Base-by-base conservation (phyloP, 2,329 filamentous ascomycete genomes). In the Aspergillus pseudoterreus region DNA sequence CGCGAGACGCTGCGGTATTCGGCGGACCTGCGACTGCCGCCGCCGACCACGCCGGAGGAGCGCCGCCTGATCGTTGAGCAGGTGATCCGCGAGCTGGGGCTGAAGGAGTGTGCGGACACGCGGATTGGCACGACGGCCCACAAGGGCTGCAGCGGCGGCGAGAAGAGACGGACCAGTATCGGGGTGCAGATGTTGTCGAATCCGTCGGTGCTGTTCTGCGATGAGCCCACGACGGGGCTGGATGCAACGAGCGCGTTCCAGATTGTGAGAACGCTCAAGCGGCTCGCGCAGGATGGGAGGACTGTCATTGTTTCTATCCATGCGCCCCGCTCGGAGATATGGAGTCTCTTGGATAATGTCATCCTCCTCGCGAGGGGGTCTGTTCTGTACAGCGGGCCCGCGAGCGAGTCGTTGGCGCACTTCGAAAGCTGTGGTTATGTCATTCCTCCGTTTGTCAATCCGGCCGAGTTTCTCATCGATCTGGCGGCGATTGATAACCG, bases 101-200 rank as follows among this genome's bases (percentile, higher is more conserved):
- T 92, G 38, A 90, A 90, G 65, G 87, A 91, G 57, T 90, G 88
- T 52, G 87, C 87, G 21, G 75, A 90, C 56, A 92, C 88, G 0
- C 75, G 84, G 8, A 87, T 92, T 47, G 88, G 88, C 1, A 86
- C 84, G 59, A 81, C 80, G 50, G 79, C 81, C 46, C 85, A 90
- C 60, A 85, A 87, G 43, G 88, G 87, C 0, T 91, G 88, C 61
- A 90, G 86, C 43, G 88, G 88, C 0, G 88, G 88, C 3, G 88
- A 92, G 67, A 91, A 90, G 73, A 77, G 88, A 55, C 76, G 88
- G 30, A 86, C 86, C 0, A 90, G 86, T 56, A 88, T 92, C 44
- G 88, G 87, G 2, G 87, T 92, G 4, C 88, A 91, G 68, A 76
- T 92, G 50, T 74, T 92, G n/a, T 83, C 86, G 4, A 92, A 91